A percentile compares a stretch with the other conserved stretches of the same genome.
Conservation (phyloP, 2,329 filamentous ascomycete species). For the Pseudopithomyces chartarum region DNA sequence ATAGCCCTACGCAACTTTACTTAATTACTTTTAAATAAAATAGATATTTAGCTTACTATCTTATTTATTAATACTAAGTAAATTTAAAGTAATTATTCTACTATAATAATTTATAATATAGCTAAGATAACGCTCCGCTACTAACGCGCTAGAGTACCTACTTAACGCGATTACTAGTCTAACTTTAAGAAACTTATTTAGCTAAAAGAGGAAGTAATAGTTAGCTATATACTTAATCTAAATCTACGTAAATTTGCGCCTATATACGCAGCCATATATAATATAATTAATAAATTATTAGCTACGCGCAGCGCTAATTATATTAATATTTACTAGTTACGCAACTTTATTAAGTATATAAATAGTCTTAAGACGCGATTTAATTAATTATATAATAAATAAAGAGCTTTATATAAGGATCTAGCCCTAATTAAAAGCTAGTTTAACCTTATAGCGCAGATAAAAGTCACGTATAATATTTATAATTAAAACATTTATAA, state of each 20-base stretch:
- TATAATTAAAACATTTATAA: constrained; percentile 11
- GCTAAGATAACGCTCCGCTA: neutral
- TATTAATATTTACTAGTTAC: constrained; percentile 8
- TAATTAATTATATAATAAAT: no score
- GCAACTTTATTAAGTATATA: constrained; percentile 10
- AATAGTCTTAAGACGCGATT: constrained; percentile 12
- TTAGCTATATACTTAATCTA: constrained; percentile 15
- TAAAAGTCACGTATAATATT: constrained; percentile 6
- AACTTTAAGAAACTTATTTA: no score
- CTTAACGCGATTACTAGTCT: constrained; percentile 1
- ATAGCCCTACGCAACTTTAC: neutral
- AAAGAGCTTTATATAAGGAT: constrained; percentile 1
- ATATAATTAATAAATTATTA: constrained; percentile 15
- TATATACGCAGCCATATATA: no score
- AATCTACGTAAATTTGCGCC: constrained; percentile 12
- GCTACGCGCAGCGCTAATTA: neutral
- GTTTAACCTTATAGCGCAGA: constrained; percentile 12
- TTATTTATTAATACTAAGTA: no score
- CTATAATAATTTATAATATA: neutral
- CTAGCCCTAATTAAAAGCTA: constrained; percentile 1
- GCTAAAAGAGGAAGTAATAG: constrained; percentile 10
- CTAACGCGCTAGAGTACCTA: neutral
- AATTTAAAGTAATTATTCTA: neutral
- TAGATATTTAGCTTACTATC: constrained; percentile 1
- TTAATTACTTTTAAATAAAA: neutral